Evolutionary conservation across 345 rosid genomes (phyloP), one percentile per base, ranked within the genome.

Genomic region (Gossypium herbaceum): DNA sequence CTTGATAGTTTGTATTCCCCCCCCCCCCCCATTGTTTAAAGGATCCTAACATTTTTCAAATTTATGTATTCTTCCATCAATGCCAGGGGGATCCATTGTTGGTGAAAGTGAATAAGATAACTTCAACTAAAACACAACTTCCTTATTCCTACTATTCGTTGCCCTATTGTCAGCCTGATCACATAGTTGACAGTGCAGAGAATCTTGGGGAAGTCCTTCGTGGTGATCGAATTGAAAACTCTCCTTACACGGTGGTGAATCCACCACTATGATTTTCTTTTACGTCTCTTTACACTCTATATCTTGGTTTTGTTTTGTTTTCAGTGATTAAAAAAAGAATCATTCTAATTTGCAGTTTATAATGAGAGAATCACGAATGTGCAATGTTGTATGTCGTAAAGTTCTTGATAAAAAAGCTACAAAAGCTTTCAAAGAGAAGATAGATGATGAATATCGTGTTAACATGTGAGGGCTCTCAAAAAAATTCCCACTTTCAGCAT

Each of bases 51-150:
- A 16, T 43, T 22, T 10, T 72, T 54, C 16, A 17, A 48, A 22
- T 16, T 27, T 73, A 72, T 73, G 29, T 48, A 34, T 50, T 78
- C 39, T 34, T 63, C 43, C 25, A 57, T 25, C 65, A 71, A 34
- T 76, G 73, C 84, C 84, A 92, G 97, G 97, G 94, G 45, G 90
- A 87, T 83, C 88, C 81, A n/a, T 82, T 93, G 84, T 85, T 80
- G 81, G 97, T 93, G 83, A 93, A 93, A 84, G 98, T 91, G 77
- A 94, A 91, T 84, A 94, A 91, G 59, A 75, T 94, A 82, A 88
- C 91, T 34, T 94, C 98, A 12, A 93, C 89, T 47, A 94, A 91
- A 83, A 93, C 98, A 68, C 97, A 91, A 67, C 95, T 93, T 88
- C 98, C 98, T 8, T 91, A 91, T 62, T 86, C 95, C 2, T 94